Evolutionary conservation across 2,329 filamentous ascomycete species (phyloP), one percentile per base, ranked within the genome.

Genomic region (Hypoxylon sp.): DNA sequence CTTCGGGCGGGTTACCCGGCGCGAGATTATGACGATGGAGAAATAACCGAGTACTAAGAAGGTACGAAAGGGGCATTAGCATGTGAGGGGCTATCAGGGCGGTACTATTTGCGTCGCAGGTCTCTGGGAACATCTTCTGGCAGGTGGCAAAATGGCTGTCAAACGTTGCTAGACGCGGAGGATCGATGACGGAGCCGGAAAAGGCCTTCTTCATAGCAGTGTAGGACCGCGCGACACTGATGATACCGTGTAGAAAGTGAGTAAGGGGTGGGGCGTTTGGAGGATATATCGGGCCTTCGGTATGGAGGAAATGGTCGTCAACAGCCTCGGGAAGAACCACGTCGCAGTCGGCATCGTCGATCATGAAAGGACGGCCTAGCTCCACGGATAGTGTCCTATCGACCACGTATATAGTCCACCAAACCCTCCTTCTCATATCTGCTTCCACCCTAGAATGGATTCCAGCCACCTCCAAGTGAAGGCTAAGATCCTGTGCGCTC

Each of bases 321-420:
- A 91, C 81, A 1, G 88, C 82, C 16, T 86, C 87, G 0, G 93
- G 93, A 17, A 96, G 81, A 15, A 83, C 78, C 5, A 92, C 86
- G 61, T 97, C 90, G 74, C 91, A 96, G 69, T 97, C 93, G 21
- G 84, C 81, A 63, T 97, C 93, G 65, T 92, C 81, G 65, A 97
- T 96, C 59, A 92, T 73, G 47, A 89, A 82, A 0, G 93, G 91
- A 40, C 88, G 85, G 6, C 90, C 89, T 23, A 91, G 78, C 67
- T 96, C 92, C 8, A 96, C 76, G 0, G 91, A 86, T 38, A 95
- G 75, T 17, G 89, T 81, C 56, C 91, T 84, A 73, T 99, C 94
- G 74, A 92, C 85, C 32, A 91, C 84, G 71, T 97, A 97, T 48
- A 96, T 83, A 9, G 90, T 85, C 91, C 94, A 99, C 93, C 93